Conservation (phyloP, 345 rosid genomes). For the Syzygium aqueum region DNA sequence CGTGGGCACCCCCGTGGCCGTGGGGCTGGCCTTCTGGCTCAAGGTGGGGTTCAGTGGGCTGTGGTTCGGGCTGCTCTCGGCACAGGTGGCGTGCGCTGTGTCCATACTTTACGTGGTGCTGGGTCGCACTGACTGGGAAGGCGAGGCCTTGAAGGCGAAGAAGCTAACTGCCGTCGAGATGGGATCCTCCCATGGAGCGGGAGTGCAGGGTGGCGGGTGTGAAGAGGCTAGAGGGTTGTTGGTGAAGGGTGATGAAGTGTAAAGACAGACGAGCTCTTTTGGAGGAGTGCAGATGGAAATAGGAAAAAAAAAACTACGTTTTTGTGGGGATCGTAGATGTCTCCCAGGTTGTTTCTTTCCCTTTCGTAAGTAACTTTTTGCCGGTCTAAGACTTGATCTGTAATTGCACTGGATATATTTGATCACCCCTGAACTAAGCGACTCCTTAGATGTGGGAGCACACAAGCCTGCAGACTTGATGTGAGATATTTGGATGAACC, state of each 20-base stretch:
- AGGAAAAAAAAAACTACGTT: neutral
- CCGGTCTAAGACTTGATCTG: neutral
- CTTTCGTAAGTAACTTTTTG: neutral
- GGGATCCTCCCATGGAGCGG: constrained; percentile 5
- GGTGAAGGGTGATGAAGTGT: neutral
- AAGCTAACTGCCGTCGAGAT: constrained; percentile 39
- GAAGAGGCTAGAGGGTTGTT: neutral
- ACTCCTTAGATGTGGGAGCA: neutral
- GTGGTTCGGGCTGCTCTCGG: constrained; percentile 84
- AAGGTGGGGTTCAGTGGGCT: constrained; percentile 79
- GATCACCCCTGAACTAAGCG: neutral
- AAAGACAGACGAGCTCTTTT: neutral
- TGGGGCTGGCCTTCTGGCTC: constrained; percentile 72
- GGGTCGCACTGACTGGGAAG: constrained; percentile 77
- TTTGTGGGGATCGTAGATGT: neutral
- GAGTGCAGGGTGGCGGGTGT: neutral
- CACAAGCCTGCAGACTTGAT: neutral
- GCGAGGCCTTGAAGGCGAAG: constrained; percentile 64
- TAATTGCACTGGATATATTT: neutral
- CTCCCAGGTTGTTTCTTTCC: neutral
- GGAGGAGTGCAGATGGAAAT: neutral
- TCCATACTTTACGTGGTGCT: constrained; percentile 59
- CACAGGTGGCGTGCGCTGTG: constrained; percentile 75
- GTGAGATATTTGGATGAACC: neutral
- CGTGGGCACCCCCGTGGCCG: constrained; percentile 91